Base-by-base conservation (phyloP, 2,329 filamentous ascomycete genomes). In the Sphaerostilbella broomeana region DNA sequence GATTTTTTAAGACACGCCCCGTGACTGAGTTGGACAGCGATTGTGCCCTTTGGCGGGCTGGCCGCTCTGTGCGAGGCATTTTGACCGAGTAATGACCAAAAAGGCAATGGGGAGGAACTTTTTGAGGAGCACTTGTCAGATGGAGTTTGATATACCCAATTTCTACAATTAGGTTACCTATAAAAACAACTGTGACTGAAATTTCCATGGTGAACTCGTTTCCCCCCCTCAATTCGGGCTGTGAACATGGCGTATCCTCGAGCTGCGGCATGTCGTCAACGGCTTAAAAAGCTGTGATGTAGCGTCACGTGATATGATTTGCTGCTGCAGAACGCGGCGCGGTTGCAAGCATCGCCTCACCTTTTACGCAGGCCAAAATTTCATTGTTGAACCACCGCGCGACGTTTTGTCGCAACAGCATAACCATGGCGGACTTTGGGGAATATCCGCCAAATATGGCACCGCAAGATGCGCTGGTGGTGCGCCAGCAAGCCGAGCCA, bases 401-500 rank as follows among this genome's bases (percentile, higher is more conserved):
- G 34, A 21, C 27, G 9, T 1, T 10, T 15, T 40, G 29, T 40
- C 30, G 37, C 37, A 40, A n/a, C 17, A 24, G 13, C 7, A 22
- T 13, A 20, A 66, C 43, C 4, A 82, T 81, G 78, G 68, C 75
- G 26, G 68, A 75, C 51, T 77, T 82, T 48, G 69, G 69, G 47
- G 73, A 79, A 36, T 82, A 81, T 49, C 76, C 78, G 61, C 75
- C 79, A 12, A 79, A 81, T 46, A 79, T 81, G 72, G 69, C 70
- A 52, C 75, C 79, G 12, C 70, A 78, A 54, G 77, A 81, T 54
- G 75, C 77, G 30, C 70, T 82, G 30, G 68, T 81, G 38, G 67
- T 78, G 30, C 71, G 78, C 40, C 56, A 63, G 45, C 68, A 77
- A 52, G 66, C 72, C 25, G 65, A 65, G 38, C 67, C 72, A 22